phyloP scores from a whole-genome alignment of 257 asterid genomes.

The Plantago major region DNA sequence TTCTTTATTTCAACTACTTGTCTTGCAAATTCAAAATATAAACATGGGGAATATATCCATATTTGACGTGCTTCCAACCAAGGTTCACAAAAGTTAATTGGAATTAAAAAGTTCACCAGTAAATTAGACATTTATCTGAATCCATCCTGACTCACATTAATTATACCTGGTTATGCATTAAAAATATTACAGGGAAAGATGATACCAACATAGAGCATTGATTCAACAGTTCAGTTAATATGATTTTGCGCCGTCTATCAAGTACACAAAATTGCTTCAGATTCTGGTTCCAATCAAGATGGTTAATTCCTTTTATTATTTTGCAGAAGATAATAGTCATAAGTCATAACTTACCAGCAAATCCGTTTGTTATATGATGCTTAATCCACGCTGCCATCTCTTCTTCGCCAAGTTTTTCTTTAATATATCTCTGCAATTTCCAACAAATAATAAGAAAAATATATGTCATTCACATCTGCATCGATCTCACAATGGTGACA shows the following conservation, averaged over 20 bases:
- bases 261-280: background rate
- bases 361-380: constrained; percentile 51
- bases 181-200: too few species aligned
- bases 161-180: background rate
- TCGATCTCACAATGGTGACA: constrained; percentile 3
- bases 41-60: too few species aligned
- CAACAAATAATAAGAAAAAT: constrained; percentile 2
- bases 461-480: constrained; percentile 10
- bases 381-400: constrained; percentile 64
- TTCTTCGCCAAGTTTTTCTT: constrained; percentile 72
- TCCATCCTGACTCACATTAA: too few species aligned
- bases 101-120: too few species aligned
- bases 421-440: constrained; percentile 37
- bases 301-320: background rate
- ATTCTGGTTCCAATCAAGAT: background rate
- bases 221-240: too few species aligned
- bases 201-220: too few species aligned
- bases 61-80: too few species aligned
- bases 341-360: constrained; percentile 47
- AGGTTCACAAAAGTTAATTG: too few species aligned
- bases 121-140: too few species aligned
- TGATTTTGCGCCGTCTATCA: too few species aligned
- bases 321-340: background rate
- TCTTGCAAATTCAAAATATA: too few species aligned
- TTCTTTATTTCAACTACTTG: too few species aligned